Evolutionary conservation across 176 grass and related monocot genomes (phyloP).

Genomic region (Triticum urartu): DNA sequence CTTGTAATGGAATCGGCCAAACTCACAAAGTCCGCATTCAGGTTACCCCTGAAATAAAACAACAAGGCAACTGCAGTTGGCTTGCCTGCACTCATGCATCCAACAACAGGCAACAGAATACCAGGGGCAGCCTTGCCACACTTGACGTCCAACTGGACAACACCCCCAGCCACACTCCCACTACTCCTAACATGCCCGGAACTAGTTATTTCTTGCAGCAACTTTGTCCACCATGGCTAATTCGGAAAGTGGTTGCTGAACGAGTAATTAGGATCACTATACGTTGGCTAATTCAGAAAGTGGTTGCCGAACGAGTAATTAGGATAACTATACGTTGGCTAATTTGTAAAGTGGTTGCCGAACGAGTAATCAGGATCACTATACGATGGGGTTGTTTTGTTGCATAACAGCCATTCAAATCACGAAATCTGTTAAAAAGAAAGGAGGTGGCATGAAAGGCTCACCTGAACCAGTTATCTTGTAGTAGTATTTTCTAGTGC

Average conservation of each 20-base stretch:
- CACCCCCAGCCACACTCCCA: neutral
- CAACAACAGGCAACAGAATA: neutral
- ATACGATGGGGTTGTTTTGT: neutral
- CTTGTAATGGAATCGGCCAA: neutral
- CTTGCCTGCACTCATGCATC: neutral
- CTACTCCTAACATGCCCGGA: neutral
- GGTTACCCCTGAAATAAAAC: neutral
- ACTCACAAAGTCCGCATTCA: neutral
- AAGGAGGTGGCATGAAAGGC: neutral
- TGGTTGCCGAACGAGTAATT: neutral
- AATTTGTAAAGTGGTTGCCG: neutral
- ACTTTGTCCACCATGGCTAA: conserved; percentile 7
- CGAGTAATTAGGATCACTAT: neutral
- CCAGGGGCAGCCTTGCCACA: neutral
- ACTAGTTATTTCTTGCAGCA: neutral
- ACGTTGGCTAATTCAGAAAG: neutral
- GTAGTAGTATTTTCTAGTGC: neutral
- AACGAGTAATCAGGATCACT: neutral
- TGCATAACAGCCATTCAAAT: neutral
- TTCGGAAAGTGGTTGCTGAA: neutral
- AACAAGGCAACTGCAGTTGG: neutral
- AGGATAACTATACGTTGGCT: neutral
- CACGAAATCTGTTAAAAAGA: neutral
- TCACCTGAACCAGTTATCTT: neutral
- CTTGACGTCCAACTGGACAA: neutral